Percentiles rank a stretch among this genome's conserved stretches.
phyloP scores from a whole-genome alignment of 371 early-diverging fungal genomes.

The Dichotomocladium elegans region DNA sequence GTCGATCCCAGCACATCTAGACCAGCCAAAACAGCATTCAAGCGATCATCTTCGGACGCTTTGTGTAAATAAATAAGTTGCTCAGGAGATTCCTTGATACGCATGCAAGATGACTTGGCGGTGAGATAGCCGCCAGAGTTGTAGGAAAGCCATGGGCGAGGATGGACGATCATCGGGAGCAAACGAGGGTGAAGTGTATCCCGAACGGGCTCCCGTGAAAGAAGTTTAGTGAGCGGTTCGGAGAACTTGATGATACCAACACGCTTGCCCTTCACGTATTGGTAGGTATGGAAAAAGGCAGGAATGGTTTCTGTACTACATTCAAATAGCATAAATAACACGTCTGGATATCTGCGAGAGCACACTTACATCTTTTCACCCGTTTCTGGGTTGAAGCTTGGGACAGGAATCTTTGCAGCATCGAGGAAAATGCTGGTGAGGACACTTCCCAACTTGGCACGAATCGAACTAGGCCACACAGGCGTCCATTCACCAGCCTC shows the following conservation, averaged over 20 bases:
- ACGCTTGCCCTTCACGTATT: conserved; percentile 58
- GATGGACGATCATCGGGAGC: conserved; percentile 94
- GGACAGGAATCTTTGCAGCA: conserved; percentile 68
- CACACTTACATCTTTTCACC: conserved; percentile 39
- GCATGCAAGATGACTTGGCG: conserved; percentile 67
- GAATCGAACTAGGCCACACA: conserved; percentile 60
- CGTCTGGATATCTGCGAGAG: background rate
- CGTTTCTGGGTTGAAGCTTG: conserved; percentile 54
- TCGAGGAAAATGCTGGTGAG: conserved; percentile 72
- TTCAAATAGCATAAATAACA: background rate
- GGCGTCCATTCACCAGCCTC: conserved; percentile 53
- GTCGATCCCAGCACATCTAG: conserved; percentile 91
- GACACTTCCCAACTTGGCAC: conserved; percentile 65
- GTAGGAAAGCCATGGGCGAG: conserved; percentile 91
- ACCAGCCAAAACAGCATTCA: conserved; percentile 68
- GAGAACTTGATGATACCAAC: conserved; percentile 76
- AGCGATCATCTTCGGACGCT: conserved; percentile 75
- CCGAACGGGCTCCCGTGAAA: conserved; percentile 61
- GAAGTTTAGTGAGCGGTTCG: conserved; percentile 64
- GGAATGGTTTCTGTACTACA: conserved; percentile 55
- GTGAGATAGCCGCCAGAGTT: conserved; percentile 91
- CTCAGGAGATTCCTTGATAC: conserved; percentile 72
- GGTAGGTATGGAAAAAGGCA: conserved; percentile 82
- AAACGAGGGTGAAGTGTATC: conserved; percentile 72
- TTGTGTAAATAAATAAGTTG: conserved; percentile 75